Percentiles rank a stretch among this genome's conserved stretches.
Evolutionary conservation across 179 eudicot genomes (phyloP).

Genomic region (Beta macrorhiza): DNA sequence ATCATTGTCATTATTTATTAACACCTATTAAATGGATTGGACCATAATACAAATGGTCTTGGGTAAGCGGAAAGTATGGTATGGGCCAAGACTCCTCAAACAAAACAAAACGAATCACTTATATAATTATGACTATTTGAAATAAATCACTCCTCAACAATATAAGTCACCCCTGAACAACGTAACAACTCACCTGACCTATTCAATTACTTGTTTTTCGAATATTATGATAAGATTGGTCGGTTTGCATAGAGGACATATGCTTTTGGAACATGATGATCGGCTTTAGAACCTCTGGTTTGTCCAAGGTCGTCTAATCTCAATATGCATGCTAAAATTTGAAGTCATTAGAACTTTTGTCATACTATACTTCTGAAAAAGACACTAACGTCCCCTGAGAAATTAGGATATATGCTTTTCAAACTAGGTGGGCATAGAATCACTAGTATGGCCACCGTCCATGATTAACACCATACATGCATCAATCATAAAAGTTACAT

Average conservation of each 20-base stretch:
- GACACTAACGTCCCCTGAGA: not conserved
- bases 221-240: no score
- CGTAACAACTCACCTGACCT: no score
- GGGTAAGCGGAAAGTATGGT: no score
- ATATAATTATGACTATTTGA: no score
- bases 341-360: not conserved
- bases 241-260: not conserved
- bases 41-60: no score
- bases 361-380: not conserved
- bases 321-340: not conserved
- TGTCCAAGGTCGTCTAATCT: not conserved
- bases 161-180: no score
- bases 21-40: no score
- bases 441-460: conserved; percentile 5
- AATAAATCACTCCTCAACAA: no score
- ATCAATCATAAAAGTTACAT: not conserved
- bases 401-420: not conserved
- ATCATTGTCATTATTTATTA: no score
- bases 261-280: not conserved
- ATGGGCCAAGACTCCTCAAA: no score
- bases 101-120: no score
- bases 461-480: not conserved
- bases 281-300: not conserved
- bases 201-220: no score
- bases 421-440: conserved; percentile 2